A percentile compares a stretch with the other conserved stretches of the same genome.
phyloP scores from a whole-genome alignment of 179 eudicot species.

The Corrigiola litoralis region DNA sequence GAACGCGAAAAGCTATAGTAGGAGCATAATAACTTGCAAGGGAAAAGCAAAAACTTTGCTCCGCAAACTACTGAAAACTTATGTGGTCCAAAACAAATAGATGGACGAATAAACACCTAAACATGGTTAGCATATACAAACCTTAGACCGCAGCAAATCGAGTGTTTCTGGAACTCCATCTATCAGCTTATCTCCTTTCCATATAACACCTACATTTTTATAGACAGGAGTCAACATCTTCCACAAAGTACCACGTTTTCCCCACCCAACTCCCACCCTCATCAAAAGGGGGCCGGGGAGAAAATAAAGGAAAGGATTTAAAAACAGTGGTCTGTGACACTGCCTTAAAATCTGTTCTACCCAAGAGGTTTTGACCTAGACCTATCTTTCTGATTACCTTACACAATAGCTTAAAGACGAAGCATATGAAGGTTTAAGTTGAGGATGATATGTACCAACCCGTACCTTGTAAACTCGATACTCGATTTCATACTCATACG shows the following conservation, averaged over 20 bases:
- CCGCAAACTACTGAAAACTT: background rate
- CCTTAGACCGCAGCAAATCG: constrained; percentile 87
- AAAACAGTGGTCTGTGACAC: too few relatives aligned
- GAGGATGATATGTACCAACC: too few relatives aligned
- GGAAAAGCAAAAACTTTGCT: background rate
- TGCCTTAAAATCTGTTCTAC: too few relatives aligned
- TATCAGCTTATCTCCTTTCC: constrained; percentile 94
- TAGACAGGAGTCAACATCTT: background rate
- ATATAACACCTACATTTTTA: constrained; percentile 67
- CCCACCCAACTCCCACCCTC: background rate
- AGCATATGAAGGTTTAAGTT: too few relatives aligned
- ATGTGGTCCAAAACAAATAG: background rate
- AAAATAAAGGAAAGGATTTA: too few relatives aligned
- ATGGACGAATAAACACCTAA: background rate
- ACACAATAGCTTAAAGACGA: too few relatives aligned
- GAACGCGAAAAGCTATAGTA: constrained; percentile 1
- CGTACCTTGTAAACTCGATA: too few relatives aligned
- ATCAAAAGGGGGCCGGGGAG: too few relatives aligned
- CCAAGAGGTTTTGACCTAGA: too few relatives aligned
- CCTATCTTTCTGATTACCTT: too few relatives aligned
- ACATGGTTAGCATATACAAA: constrained; percentile 18
- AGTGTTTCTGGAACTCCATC: constrained; percentile 92
- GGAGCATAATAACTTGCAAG: background rate
- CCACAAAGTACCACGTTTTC: background rate
- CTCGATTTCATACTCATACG: too few relatives aligned